Evolutionary conservation across 208 protist species (phyloP).

Genomic region (Crithidia sp.): DNA sequence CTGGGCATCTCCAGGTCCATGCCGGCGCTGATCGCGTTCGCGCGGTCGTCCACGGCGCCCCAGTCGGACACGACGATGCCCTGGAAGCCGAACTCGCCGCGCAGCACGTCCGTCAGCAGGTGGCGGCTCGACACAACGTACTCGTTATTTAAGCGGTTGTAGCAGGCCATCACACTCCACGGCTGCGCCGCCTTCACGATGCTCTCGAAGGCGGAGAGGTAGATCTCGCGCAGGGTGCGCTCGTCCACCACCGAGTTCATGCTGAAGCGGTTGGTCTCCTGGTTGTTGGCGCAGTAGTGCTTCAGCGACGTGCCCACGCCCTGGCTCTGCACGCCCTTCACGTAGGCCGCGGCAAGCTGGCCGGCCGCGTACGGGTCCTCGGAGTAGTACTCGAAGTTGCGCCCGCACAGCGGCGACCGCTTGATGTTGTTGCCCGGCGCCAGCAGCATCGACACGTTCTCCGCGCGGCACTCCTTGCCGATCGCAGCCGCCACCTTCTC

Average conservation of each 20-base stretch:
- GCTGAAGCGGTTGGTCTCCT: conserved; percentile 31
- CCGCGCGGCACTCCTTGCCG: conserved; percentile 21
- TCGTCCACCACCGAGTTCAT: conserved; percentile 33
- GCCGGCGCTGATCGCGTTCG: conserved; percentile 33
- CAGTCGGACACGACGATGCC: conserved; percentile 64
- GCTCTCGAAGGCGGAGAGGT: conserved; percentile 46
- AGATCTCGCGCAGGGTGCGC: conserved; percentile 53
- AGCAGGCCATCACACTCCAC: conserved; percentile 38
- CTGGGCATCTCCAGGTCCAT: conserved; percentile 72
- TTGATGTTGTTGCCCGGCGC: conserved; percentile 32
- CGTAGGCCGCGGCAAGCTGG: conserved; percentile 14
- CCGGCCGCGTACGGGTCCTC: conserved; percentile 41
- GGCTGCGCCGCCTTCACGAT: conserved; percentile 27
- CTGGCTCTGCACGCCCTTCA: conserved; percentile 40
- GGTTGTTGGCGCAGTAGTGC: conserved; percentile 57
- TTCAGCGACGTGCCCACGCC: conserved; percentile 42
- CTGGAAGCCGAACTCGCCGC: conserved; percentile 49
- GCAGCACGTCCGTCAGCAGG: conserved; percentile 43
- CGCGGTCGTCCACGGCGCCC: conserved; percentile 59
- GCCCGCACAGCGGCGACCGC: conserved; percentile 39
- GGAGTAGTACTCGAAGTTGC: conserved; percentile 60
- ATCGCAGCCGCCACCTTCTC: conserved; percentile 5
- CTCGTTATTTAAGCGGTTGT: conserved; percentile 45
- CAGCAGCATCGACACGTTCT: conserved; percentile 22
- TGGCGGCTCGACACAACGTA: conserved; percentile 48